Evolutionary conservation across 331 rosid species (phyloP).

Genomic region (Pyrus hybrid): DNA sequence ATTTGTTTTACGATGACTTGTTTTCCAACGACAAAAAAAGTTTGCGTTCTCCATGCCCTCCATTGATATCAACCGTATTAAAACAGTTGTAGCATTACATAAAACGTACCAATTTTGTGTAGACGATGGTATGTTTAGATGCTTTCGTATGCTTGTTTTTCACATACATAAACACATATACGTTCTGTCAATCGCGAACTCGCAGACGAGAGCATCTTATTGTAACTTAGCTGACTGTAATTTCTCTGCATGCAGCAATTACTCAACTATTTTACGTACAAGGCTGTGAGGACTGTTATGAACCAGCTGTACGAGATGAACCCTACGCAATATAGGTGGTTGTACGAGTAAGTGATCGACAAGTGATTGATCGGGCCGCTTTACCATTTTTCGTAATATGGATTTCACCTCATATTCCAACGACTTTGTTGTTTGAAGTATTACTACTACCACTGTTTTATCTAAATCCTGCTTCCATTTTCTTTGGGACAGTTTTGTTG

Average conservation of each 20-base stretch:
- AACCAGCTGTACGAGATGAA: constrained; percentile 93
- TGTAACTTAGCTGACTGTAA: constrained; percentile 19
- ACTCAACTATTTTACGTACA: constrained; percentile 84
- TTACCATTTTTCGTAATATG: not conserved
- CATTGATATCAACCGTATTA: too few relatives aligned
- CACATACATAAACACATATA: too few relatives aligned
- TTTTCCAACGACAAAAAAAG: too few relatives aligned
- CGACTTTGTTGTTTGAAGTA: not conserved
- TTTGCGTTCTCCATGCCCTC: too few relatives aligned
- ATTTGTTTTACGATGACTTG: too few relatives aligned
- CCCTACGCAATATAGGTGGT: constrained; percentile 81
- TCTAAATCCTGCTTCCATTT: not conserved
- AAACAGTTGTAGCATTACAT: too few relatives aligned
- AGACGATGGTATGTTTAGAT: too few relatives aligned
- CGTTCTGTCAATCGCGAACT: too few relatives aligned
- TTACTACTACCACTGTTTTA: too few relatives aligned
- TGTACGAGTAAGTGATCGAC: constrained; percentile 67
- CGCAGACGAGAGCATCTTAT: not conserved
- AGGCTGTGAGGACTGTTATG: constrained; percentile 94
- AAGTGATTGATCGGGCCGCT: not conserved
- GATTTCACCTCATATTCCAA: too few relatives aligned
- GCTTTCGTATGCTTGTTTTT: too few relatives aligned
- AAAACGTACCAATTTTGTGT: too few relatives aligned
- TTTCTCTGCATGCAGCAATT: constrained; percentile 60
- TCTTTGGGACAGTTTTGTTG: constrained; percentile 50